These are phyloP conservation scores for Monilinia vaccinii-corymbosi DNA, from an alignment of 2,329 filamentous ascomycete species.

Conservation along the genomic window DNA sequence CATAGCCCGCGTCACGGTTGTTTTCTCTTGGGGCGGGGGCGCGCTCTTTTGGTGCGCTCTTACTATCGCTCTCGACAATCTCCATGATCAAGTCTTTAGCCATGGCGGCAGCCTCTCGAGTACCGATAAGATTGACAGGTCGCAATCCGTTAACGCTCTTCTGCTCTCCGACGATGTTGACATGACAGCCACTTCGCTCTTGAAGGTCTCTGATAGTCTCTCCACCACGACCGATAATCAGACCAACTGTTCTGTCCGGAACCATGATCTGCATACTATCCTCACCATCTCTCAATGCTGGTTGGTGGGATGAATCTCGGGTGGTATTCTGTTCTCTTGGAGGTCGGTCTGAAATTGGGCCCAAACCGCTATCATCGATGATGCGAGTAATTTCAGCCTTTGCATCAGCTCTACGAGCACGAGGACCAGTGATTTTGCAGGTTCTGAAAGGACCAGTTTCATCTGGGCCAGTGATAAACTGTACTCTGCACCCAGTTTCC, in stretches of 20 bases:
- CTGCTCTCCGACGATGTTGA: slow-evolving; percentile 89
- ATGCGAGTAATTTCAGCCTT: slow-evolving; percentile 79
- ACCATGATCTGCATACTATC: slow-evolving; percentile 91
- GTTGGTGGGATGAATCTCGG: slow-evolving; percentile 29
- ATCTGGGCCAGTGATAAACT: slow-evolving; percentile 74
- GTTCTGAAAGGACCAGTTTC: slow-evolving; percentile 64
- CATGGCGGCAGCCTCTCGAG: slow-evolving; percentile 60
- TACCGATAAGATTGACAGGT: slow-evolving; percentile 83
- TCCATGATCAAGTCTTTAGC: slow-evolving; percentile 87
- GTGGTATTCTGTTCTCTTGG: slow-evolving; percentile 27
- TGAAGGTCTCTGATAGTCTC: slow-evolving; percentile 91
- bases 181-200: slow-evolving; percentile 85
- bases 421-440: slow-evolving; percentile 75
- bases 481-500: slow-evolving; percentile 74
- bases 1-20: slow-evolving; percentile 35
- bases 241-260: slow-evolving; percentile 80
- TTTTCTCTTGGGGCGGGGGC: slow-evolving; percentile 36
- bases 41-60: slow-evolving; percentile 33
- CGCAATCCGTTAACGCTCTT: slow-evolving; percentile 86
- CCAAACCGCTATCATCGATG: slow-evolving; percentile 73
- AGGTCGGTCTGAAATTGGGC: slow-evolving; percentile 31
- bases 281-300: slow-evolving; percentile 65
- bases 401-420: slow-evolving; percentile 63
- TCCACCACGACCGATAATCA: slow-evolving; percentile 89
- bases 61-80: slow-evolving; percentile 85